Conservation (phyloP, 768 basidiomycete genomes). For the Termitomyces sp. region DNA sequence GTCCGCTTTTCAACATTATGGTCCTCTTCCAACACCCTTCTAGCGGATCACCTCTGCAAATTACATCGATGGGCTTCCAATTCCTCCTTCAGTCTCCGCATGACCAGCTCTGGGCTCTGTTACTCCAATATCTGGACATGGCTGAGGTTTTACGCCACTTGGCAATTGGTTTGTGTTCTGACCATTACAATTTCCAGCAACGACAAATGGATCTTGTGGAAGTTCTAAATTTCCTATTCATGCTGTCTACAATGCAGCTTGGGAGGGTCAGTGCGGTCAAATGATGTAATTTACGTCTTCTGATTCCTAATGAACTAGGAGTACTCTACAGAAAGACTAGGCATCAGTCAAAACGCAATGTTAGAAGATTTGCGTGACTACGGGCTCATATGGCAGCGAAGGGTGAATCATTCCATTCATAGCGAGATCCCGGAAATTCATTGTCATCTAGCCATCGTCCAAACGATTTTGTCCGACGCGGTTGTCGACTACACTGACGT, state of each 20-base stretch:
- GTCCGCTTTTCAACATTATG: slow-evolving; percentile 12
- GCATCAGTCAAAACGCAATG: slow-evolving; percentile 78
- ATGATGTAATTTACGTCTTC: neutral
- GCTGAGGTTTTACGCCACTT: slow-evolving; percentile 53
- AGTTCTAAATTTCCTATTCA: slow-evolving; percentile 90
- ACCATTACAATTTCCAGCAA: slow-evolving; percentile 42
- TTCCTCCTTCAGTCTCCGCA: slow-evolving; percentile 93
- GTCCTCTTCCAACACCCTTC: slow-evolving; percentile 10
- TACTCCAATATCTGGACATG: slow-evolving; percentile 85
- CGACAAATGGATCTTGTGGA: slow-evolving; percentile 90
- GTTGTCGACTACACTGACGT: slow-evolving; percentile 90
- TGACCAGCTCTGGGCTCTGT: slow-evolving; percentile 90
- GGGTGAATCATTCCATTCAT: slow-evolving; percentile 35
- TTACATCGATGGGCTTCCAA: slow-evolving; percentile 94
- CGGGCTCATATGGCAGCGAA: slow-evolving; percentile 86
- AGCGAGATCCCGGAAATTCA: slow-evolving; percentile 5
- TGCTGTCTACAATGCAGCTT: slow-evolving; percentile 95
- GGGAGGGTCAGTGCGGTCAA: slow-evolving; percentile 55
- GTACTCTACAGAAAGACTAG: slow-evolving; percentile 80
- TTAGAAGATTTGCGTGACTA: slow-evolving; percentile 91
- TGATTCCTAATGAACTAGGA: slow-evolving; percentile 44
- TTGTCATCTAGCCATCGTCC: slow-evolving; percentile 49
- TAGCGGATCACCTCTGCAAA: slow-evolving; percentile 59
- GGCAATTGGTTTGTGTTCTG: slow-evolving; percentile 6
- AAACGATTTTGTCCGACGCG: slow-evolving; percentile 91